Evolutionary conservation across 148 eudicot species (phyloP).

Genomic region (Chenopodium formosanum): DNA sequence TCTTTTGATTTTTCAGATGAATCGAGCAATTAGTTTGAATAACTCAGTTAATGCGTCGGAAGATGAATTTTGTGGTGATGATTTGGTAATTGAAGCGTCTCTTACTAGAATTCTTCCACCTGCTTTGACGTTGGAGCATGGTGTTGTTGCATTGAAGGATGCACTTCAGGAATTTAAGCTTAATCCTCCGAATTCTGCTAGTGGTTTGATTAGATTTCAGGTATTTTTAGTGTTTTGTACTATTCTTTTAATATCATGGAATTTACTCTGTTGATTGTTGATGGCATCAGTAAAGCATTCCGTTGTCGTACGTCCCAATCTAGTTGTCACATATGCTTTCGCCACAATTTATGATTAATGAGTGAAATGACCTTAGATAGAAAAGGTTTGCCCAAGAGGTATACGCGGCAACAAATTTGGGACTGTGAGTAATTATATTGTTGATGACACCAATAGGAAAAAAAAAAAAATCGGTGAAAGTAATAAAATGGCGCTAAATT

Average conservation of each 20-base stretch:
- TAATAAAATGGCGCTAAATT: not conserved
- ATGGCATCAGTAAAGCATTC: no score
- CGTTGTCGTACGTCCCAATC: no score
- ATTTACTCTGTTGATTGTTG: no score
- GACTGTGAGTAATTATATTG: no score
- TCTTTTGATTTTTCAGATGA: not conserved
- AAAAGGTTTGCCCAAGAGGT: no score
- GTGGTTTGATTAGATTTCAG: constrained; percentile 83
- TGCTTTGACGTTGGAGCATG: constrained; percentile 70
- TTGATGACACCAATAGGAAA: not conserved
- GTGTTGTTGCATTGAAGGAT: constrained; percentile 53
- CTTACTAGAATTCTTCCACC: constrained; percentile 67
- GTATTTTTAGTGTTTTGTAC: constrained; percentile 25
- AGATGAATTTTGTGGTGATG: constrained; percentile 36
- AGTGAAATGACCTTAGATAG: no score
- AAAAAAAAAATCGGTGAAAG: not conserved
- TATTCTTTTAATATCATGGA: no score
- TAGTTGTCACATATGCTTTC: no score
- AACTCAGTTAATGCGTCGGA: constrained; percentile 17
- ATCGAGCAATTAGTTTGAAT: constrained; percentile 14
- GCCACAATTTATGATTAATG: no score
- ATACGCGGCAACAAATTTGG: no score
- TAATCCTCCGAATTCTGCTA: constrained; percentile 49
- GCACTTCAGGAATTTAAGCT: constrained; percentile 59
- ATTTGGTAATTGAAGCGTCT: constrained; percentile 52